Percentiles rank a stretch among this genome's conserved stretches.
These are phyloP conservation scores for Paxillus ammoniavirescens DNA, from an alignment of 768 basidiomycete species.

Conservation along the genomic window DNA sequence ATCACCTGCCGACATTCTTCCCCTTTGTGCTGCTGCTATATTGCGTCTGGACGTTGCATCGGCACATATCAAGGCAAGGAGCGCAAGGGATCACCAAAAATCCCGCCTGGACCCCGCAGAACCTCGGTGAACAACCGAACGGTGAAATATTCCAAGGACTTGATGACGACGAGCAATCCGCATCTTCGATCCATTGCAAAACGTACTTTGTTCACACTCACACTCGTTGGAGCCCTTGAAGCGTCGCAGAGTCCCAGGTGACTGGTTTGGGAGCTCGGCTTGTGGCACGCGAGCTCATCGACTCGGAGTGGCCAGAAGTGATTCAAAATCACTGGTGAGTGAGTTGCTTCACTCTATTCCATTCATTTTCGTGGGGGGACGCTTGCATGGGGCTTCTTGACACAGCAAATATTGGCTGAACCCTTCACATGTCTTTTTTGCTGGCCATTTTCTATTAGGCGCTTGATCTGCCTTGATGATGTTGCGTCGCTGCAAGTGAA, in stretches of 20 bases:
- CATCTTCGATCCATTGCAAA: neutral
- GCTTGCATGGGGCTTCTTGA: neutral
- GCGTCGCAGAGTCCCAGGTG: neutral
- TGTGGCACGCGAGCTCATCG: neutral
- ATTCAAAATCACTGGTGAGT: conserved; percentile 8
- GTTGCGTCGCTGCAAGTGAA: neutral
- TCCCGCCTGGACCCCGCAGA: neutral
- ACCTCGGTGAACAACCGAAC: neutral
- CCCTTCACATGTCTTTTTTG: neutral
- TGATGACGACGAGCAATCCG: neutral
- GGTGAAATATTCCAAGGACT: conserved; percentile 3
- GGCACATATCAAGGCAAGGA: neutral
- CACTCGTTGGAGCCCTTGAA: neutral
- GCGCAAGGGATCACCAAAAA: neutral
- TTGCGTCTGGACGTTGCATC: neutral
- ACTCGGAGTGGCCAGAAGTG: neutral
- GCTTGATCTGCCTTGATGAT: neutral
- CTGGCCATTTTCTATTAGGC: neutral
- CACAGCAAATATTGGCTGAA: neutral
- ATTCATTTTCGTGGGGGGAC: conserved; percentile 1
- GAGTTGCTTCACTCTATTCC: conserved; percentile 9
- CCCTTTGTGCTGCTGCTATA: neutral
- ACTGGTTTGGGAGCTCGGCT: neutral
- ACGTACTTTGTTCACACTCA: neutral
- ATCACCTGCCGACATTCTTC: neutral